phyloP scores from a whole-genome alignment of 140 eudicot species.

The Oenanthe javanica region DNA sequence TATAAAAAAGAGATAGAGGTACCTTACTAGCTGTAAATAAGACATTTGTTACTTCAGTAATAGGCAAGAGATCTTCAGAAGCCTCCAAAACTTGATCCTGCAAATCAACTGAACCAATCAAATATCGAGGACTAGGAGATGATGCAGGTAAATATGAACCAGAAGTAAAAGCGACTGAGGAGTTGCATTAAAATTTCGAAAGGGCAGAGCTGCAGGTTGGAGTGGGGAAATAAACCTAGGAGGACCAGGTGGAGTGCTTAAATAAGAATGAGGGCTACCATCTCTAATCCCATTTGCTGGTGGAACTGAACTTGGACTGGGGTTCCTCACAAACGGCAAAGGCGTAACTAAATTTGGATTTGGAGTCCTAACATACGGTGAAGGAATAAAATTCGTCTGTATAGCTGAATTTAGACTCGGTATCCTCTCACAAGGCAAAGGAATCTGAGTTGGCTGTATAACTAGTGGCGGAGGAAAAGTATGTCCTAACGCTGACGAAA shows the following conservation, averaged over 20 bases:
- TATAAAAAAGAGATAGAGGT: slow-evolving; percentile 9
- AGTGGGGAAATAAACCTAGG: slow-evolving; percentile 86
- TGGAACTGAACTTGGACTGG: slow-evolving; percentile 36
- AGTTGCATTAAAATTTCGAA: slow-evolving; percentile 82
- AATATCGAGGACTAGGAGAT: slow-evolving; percentile 40
- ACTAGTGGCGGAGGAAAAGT: slow-evolving; percentile 37
- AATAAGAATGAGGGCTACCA: slow-evolving; percentile 48
- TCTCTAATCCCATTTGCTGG: slow-evolving; percentile 54
- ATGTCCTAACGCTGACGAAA: slow-evolving; percentile 33
- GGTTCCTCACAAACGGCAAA: slow-evolving; percentile 37
- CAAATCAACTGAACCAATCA: slow-evolving; percentile 51
- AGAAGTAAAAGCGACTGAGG: slow-evolving; percentile 74
- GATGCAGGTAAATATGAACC: slow-evolving; percentile 53
- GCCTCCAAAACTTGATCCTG: slow-evolving; percentile 36
- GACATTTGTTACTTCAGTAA: slow-evolving; percentile 54
- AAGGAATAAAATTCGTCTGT: not conserved
- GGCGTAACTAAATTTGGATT: slow-evolving; percentile 15
- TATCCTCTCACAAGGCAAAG: slow-evolving; percentile 34
- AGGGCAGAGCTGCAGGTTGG: slow-evolving; percentile 83
- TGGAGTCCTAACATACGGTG: not conserved
- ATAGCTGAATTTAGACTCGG: not conserved
- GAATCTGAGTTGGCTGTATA: slow-evolving; percentile 35
- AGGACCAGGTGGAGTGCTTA: slow-evolving; percentile 97
- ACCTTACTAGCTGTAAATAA: slow-evolving; percentile 90
- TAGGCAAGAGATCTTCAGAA: slow-evolving; percentile 41